Conservation (phyloP, 176 grass and related monocot species). For the Metroxylon sagu region DNA sequence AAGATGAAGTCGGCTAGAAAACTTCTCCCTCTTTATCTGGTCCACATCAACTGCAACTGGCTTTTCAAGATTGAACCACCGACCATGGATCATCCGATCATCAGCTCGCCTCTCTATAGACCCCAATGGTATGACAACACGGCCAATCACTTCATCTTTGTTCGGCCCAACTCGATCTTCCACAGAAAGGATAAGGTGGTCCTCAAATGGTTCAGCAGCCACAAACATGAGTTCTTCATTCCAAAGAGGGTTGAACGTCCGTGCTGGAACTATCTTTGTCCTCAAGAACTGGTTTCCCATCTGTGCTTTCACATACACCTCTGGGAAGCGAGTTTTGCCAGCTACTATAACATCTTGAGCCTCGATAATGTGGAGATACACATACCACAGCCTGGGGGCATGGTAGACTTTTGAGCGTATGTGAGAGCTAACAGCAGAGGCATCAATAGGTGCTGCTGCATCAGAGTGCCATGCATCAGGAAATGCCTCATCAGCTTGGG, state of each 20-base stretch:
- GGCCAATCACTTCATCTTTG: conserved; percentile 84
- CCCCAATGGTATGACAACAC: conserved; percentile 63
- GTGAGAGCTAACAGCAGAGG: conserved; percentile 45
- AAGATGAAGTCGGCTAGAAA: conserved; percentile 79
- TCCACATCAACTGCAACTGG: conserved; percentile 68
- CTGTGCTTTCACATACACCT: conserved; percentile 73
- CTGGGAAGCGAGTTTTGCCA: conserved; percentile 75
- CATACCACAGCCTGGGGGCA: conserved; percentile 91
- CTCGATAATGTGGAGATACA: conserved; percentile 82
- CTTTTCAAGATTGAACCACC: conserved; percentile 94
- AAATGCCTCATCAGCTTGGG: conserved; percentile 95
- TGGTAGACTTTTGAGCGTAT: conserved; percentile 97
- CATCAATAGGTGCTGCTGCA: conserved; percentile 37
- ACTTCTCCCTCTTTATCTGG: conserved; percentile 81
- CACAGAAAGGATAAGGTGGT: conserved; percentile 82
- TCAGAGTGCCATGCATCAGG: conserved; percentile 94
- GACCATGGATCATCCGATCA: conserved; percentile 72
- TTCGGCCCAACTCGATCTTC: conserved; percentile 80
- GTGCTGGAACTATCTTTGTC: conserved; percentile 64
- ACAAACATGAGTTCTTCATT: conserved; percentile 98
- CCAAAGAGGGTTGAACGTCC: conserved; percentile 81
- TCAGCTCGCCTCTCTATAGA: conserved; percentile 61
- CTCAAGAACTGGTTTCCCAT: conserved; percentile 63
- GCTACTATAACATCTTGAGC: conserved; percentile 83
- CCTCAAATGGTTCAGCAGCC: conserved; percentile 88